Conservation (phyloP, 805 yeast genomes). For the Saccharomycopsis fibuligera region DNA sequence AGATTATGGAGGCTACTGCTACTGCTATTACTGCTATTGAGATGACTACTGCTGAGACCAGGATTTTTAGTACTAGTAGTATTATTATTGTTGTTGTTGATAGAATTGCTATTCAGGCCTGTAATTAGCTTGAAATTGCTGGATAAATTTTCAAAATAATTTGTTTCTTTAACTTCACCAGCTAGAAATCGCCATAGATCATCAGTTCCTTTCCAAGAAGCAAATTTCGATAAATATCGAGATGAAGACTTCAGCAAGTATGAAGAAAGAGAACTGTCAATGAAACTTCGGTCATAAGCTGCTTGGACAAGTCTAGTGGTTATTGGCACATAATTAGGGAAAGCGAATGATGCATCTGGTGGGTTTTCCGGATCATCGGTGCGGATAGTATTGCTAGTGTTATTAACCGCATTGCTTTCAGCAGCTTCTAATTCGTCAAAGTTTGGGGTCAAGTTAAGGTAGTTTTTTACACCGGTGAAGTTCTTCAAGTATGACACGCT, state of each 20-base stretch:
- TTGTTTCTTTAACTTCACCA: constrained; percentile 26
- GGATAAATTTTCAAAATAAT: constrained; percentile 3
- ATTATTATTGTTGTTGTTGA: constrained; percentile 18
- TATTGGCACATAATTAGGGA: constrained; percentile 81
- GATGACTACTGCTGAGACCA: not conserved
- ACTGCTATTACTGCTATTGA: not conserved
- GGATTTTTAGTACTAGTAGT: constrained; percentile 21
- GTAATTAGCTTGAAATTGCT: constrained; percentile 23
- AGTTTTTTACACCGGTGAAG: constrained; percentile 30
- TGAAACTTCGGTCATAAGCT: constrained; percentile 51
- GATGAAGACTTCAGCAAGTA: constrained; percentile 21
- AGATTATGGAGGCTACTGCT: no score
- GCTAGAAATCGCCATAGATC: constrained; percentile 30
- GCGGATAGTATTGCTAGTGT: constrained; percentile 14
- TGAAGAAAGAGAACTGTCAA: constrained; percentile 28
- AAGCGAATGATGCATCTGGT: constrained; percentile 51
- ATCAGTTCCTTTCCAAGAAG: constrained; percentile 35
- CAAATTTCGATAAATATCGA: constrained; percentile 22
- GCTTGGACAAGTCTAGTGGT: constrained; percentile 62
- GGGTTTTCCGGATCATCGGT: constrained; percentile 34
- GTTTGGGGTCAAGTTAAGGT: constrained; percentile 44
- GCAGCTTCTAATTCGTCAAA: constrained; percentile 23
- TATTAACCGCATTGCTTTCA: constrained; percentile 14
- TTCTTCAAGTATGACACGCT: constrained; percentile 27
- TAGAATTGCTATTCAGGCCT: constrained; percentile 21